phyloP scores from a whole-genome alignment of 495 filamentous ascomycete species.

The Penicillium cosmopolitanum region DNA sequence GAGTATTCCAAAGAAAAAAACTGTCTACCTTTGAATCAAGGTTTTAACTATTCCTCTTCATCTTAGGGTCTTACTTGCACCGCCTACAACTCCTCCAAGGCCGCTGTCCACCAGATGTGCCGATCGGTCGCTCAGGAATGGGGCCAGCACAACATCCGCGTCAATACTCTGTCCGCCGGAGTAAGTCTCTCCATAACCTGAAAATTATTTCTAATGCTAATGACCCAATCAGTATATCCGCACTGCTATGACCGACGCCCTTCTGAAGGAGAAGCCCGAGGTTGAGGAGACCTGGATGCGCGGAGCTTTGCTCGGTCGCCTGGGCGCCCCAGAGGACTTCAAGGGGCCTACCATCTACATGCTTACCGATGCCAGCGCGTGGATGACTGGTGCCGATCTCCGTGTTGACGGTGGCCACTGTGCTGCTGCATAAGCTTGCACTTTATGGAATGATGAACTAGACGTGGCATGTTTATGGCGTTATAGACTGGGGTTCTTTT shows the following conservation, averaged over 20 bases:
- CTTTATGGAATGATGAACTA: constrained; percentile 14
- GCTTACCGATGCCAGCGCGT: constrained; percentile 45
- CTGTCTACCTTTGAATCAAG: neutral
- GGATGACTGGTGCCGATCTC: constrained; percentile 45
- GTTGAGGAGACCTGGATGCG: constrained; percentile 42
- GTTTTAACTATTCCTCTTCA: constrained; percentile 1
- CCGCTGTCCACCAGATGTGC: constrained; percentile 65
- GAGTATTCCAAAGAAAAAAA: constrained; percentile 11
- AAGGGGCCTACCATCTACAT: constrained; percentile 47
- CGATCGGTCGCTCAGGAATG: constrained; percentile 71
- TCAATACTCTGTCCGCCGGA: constrained; percentile 53
- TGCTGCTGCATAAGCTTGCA: constrained; percentile 34
- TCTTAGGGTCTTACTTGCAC: constrained; percentile 59
- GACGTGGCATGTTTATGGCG: constrained; percentile 21
- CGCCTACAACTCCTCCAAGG: constrained; percentile 70
- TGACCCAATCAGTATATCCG: constrained; percentile 34
- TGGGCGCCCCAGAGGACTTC: constrained; percentile 46
- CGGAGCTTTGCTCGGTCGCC: constrained; percentile 40
- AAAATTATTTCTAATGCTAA: neutral
- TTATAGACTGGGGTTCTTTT: constrained; percentile 9
- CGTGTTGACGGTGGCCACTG: constrained; percentile 46
- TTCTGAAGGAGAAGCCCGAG: constrained; percentile 62
- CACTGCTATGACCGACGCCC: constrained; percentile 42
- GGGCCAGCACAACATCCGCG: constrained; percentile 43
- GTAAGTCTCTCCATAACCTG: constrained; percentile 4